Percentiles rank a stretch among this genome's conserved stretches.
phyloP scores from a whole-genome alignment of 164 flowering plant genomes.

The Berberis vulgaris region DNA sequence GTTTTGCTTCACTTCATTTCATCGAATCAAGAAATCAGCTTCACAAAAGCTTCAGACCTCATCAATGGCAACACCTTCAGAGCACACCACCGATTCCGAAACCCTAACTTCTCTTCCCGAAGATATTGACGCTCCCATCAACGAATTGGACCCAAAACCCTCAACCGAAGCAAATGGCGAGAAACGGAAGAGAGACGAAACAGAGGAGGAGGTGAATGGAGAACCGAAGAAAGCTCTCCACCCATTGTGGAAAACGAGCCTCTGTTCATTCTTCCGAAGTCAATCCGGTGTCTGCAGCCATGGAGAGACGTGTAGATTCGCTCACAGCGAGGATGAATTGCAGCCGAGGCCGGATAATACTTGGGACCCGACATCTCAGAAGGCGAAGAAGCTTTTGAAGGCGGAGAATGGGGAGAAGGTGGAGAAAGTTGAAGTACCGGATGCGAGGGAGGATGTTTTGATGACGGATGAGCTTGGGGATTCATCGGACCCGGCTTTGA shows the following conservation, averaged over 20 bases:
- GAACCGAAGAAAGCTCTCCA: slow-evolving; percentile 6
- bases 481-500: slow-evolving; percentile 20
- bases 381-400: slow-evolving; percentile 58
- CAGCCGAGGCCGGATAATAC: slow-evolving; percentile 61
- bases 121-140: too few relatives aligned
- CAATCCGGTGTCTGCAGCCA: slow-evolving; percentile 54
- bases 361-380: slow-evolving; percentile 96
- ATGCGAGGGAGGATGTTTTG: slow-evolving; percentile 33
- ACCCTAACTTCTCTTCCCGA: too few relatives aligned
- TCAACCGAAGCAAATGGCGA: slow-evolving; percentile 10
- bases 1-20: too few relatives aligned
- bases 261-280: slow-evolving; percentile 78
- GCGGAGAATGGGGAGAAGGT: slow-evolving; percentile 19
- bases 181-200: slow-evolving; percentile 10
- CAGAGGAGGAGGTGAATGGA: neutral
- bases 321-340: slow-evolving; percentile 87
- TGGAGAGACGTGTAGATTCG: slow-evolving; percentile 66
- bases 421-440: slow-evolving; percentile 20
- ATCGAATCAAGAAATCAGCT: too few relatives aligned
- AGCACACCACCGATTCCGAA: too few relatives aligned
- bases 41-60: too few relatives aligned
- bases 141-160: too few relatives aligned
- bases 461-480: slow-evolving; percentile 18
- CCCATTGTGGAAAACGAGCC: slow-evolving; percentile 76
- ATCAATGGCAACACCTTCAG: too few relatives aligned